These are phyloP conservation scores for Tulasnella sp. DNA, from an alignment of 768 basidiomycete genomes.

Conservation along the genomic window DNA sequence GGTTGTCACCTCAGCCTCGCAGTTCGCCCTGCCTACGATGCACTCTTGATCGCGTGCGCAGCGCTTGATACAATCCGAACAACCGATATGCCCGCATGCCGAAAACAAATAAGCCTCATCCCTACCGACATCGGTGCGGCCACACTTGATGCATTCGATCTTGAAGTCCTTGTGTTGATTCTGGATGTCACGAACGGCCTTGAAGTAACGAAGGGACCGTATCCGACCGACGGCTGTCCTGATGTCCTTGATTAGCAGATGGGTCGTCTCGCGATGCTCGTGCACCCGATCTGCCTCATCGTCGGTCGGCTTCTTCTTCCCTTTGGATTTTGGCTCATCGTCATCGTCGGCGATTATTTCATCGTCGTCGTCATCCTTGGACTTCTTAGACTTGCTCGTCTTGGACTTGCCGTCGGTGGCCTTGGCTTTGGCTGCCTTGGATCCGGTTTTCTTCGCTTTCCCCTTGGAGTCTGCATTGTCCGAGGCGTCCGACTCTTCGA, in stretches of 20 bases:
- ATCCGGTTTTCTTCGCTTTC: slow-evolving; percentile 3
- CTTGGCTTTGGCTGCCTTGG: slow-evolving; percentile 17
- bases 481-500: slow-evolving; percentile 1
- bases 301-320: slow-evolving; percentile 42
- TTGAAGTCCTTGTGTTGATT: slow-evolving; percentile 29
- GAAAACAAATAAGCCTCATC: slow-evolving; percentile 74
- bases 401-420: neutral
- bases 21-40: slow-evolving; percentile 55
- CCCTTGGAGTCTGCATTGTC: neutral
- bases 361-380: neutral
- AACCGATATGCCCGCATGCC: slow-evolving; percentile 87
- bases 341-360: neutral
- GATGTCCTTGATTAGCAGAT: slow-evolving; percentile 69
- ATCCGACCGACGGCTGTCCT: slow-evolving; percentile 87
- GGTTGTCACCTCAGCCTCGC: slow-evolving; percentile 67
- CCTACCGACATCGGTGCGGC: slow-evolving; percentile 43
- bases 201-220: slow-evolving; percentile 87
- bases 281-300: slow-evolving; percentile 47
- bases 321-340: slow-evolving; percentile 28
- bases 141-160: slow-evolving; percentile 55
- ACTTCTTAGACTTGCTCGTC: slow-evolving; percentile 7
- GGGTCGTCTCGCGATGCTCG: slow-evolving; percentile 79
- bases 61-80: slow-evolving; percentile 56
- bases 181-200: slow-evolving; percentile 80
- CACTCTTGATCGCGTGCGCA: slow-evolving; percentile 75